Evolutionary conservation across 768 basidiomycete species (phyloP).

Genomic region (Kwoniella sp.): DNA sequence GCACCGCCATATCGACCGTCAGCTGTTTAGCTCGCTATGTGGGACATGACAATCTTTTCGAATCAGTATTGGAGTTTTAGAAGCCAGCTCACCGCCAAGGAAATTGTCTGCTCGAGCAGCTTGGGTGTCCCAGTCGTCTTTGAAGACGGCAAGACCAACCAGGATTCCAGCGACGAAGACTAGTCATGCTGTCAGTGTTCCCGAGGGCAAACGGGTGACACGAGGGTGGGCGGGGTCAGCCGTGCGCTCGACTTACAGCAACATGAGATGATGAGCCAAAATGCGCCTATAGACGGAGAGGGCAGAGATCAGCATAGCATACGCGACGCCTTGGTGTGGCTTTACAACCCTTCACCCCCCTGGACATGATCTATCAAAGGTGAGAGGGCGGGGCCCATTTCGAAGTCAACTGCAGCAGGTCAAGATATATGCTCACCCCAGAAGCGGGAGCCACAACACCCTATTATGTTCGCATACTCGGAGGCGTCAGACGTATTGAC

Average conservation of each 20-base stretch:
- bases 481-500: conserved; percentile 56
- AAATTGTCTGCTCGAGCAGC: conserved; percentile 45
- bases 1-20: no score
- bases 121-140: conserved; percentile 45
- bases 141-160: conserved; percentile 54
- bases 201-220: conserved; percentile 12
- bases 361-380: no score
- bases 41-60: background rate
- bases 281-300: conserved; percentile 34
- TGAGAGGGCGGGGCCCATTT: no score
- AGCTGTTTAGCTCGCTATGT: no score
- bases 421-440: conserved; percentile 54
- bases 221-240: background rate
- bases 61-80: background rate
- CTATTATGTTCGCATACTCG: conserved; percentile 54
- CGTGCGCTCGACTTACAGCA: conserved; percentile 29
- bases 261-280: conserved; percentile 52
- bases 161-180: conserved; percentile 53
- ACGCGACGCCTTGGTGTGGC: no score
- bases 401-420: no score
- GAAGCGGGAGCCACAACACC: conserved; percentile 53
- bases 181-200: conserved; percentile 15
- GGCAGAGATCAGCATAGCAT: background rate
- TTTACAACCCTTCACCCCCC: background rate
- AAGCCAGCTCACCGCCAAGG: conserved; percentile 48